Evolutionary conservation across 352 stramenopile species (phyloP), one percentile per base, ranked within the genome.

Genomic region (Phytophthora sp.): DNA sequence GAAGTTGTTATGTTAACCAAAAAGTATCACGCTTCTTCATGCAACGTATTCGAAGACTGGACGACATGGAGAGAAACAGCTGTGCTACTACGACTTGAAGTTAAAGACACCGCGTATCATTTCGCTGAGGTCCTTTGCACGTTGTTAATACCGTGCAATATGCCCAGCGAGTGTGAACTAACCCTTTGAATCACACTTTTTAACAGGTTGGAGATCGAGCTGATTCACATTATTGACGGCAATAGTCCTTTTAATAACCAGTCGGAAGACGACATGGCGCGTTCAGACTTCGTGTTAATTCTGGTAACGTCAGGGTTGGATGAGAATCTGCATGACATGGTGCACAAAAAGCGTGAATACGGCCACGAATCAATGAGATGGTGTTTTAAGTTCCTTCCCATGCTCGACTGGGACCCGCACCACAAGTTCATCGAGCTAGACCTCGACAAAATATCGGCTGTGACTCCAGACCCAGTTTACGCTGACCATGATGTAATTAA

Each of bases 61-160:
- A 13, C 70, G 51, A 15, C 24, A 54, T 24, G 70, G 69, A 2
- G 74, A 79, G 23, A 85, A 77, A 30, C 83, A 74, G 56, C 62
- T 89, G 20, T 89, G 80, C 31, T 88, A 87, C 57, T 89, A 89
- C 31, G 77, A 89, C 44, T 39, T 89, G 17, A 60, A 74, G 8
- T 53, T 89, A 20, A 61, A 83, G 24, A 76, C 70, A 26, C 44
- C 66, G 10, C 84, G 52, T 28, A 81, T 82, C 30, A 83, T 89
- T 59, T 72, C 75, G 5, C 28, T 89, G 12, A 69, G 79, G 77
- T 82, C 57, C 4, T 32, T 37, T 56, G n/a, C n/a, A n/a, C n/a
- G 5, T 44, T 6, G 11, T 46, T 56, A n/a, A 26, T n/a, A n/a
- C n/a, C n/a, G n/a, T n/a, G n/a, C n/a, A n/a, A n/a, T n/a, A n/a